Evolutionary conservation across 352 stramenopile genomes (phyloP).

Genomic region (Aphanomyces stellatus): DNA sequence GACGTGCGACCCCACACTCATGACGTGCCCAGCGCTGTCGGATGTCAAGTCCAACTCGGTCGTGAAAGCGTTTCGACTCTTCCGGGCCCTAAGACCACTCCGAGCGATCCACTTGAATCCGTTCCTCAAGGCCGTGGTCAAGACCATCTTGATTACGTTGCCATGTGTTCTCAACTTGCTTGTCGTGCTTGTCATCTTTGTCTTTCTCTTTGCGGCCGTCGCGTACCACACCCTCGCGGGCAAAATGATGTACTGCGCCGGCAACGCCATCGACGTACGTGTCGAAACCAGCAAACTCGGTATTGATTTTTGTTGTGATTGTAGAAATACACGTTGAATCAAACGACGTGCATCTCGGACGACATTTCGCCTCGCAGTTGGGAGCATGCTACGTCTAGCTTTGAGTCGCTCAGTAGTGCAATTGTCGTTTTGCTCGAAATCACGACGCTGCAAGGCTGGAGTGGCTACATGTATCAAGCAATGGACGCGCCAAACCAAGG

Average conservation of each 20-base stretch:
- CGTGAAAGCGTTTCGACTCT: conserved; percentile 31
- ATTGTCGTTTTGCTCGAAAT: conserved; percentile 75
- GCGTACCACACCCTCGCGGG: conserved; percentile 77
- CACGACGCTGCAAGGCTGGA: conserved; percentile 79
- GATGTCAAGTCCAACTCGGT: not conserved
- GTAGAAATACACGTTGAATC: not conserved
- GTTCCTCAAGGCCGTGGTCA: conserved; percentile 69
- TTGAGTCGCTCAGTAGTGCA: conserved; percentile 54
- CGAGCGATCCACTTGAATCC: conserved; percentile 57
- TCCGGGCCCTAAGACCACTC: conserved; percentile 59
- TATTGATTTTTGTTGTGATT: not conserved
- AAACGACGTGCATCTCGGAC: not conserved
- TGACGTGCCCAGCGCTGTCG: not conserved
- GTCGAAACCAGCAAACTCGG: not conserved
- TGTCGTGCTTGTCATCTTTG: conserved; percentile 82
- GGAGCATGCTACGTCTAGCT: conserved; percentile 23
- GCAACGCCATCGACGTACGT: not conserved
- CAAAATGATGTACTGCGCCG: conserved; percentile 56
- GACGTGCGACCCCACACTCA: not conserved
- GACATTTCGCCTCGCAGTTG: not conserved
- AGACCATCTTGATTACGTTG: conserved; percentile 62
- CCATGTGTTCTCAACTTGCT: conserved; percentile 68
- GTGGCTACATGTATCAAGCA: conserved; percentile 67
- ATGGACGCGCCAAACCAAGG: conserved; percentile 59
- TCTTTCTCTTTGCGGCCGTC: conserved; percentile 78